These are phyloP conservation scores for Xeromyces bisporus DNA, from an alignment of 495 filamentous ascomycete genomes.

Conservation along the genomic window DNA sequence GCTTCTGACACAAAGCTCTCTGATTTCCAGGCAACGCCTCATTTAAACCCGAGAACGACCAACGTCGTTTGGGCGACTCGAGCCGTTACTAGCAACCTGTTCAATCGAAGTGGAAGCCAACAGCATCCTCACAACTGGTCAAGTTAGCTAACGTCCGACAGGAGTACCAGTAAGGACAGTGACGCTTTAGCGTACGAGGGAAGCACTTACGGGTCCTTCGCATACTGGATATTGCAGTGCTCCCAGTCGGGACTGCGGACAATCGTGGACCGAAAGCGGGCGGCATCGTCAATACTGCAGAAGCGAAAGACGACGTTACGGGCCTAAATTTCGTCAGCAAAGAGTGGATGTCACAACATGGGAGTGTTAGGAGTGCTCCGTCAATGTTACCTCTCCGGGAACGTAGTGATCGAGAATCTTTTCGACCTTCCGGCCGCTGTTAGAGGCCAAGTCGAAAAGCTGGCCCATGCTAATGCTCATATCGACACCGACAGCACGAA, in stretches of 20 bases:
- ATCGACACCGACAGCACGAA: constrained; percentile 23
- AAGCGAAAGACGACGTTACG: constrained; percentile 26
- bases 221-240: constrained; percentile 22
- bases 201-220: constrained; percentile 26
- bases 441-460: constrained; percentile 14
- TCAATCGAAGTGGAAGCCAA: constrained; percentile 15
- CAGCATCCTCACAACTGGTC: constrained; percentile 21
- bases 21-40: too few relatives aligned
- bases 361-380: too few relatives aligned
- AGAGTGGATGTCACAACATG: too few relatives aligned
- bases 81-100: too few relatives aligned
- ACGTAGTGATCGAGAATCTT: constrained; percentile 17
- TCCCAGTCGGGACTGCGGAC: constrained; percentile 25
- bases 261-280: constrained; percentile 19
- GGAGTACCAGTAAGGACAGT: neutral
- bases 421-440: constrained; percentile 19
- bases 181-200: neutral
- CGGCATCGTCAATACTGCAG: constrained; percentile 22
- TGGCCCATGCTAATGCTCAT: constrained; percentile 13
- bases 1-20: too few relatives aligned
- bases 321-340: constrained; percentile 8
- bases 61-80: too few relatives aligned
- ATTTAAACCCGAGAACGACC: too few relatives aligned
- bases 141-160: neutral
- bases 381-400: constrained; percentile 12